Evolutionary conservation across 768 basidiomycete species (phyloP).

Genomic region (Suillus placidus): DNA sequence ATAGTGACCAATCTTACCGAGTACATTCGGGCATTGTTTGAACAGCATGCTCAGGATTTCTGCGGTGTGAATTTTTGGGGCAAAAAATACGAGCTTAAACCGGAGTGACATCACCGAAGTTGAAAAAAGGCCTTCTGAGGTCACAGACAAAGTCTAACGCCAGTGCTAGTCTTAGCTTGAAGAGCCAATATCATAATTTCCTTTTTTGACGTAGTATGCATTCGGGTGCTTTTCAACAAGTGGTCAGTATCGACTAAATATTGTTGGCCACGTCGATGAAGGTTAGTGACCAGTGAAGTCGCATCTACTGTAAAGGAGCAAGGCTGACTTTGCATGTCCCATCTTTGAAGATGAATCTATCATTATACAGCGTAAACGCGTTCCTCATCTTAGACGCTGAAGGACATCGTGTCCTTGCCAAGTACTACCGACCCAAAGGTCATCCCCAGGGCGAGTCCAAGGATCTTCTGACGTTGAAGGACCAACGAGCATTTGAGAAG

Average conservation of each 20-base stretch:
- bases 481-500: slow-evolving; percentile 96
- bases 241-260: background rate
- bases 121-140: slow-evolving; percentile 19
- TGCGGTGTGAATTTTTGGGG: slow-evolving; percentile 45
- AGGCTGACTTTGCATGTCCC: background rate
- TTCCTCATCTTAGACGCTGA: slow-evolving; percentile 95
- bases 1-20: slow-evolving; percentile 57
- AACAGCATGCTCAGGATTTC: slow-evolving; percentile 49
- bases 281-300: background rate
- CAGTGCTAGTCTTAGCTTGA: background rate
- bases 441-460: slow-evolving; percentile 65
- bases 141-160: background rate
- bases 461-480: slow-evolving; percentile 73
- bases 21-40: slow-evolving; percentile 41
- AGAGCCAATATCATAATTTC: slow-evolving; percentile 25
- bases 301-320: background rate
- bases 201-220: slow-evolving; percentile 4
- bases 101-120: slow-evolving; percentile 19
- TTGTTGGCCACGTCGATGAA: background rate
- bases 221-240: background rate
- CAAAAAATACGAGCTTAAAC: slow-evolving; percentile 60
- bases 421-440: slow-evolving; percentile 86
- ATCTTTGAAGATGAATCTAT: slow-evolving; percentile 59
- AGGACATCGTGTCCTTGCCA: slow-evolving; percentile 91
- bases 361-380: slow-evolving; percentile 84